phyloP scores from a whole-genome alignment of 208 protist genomes.

The Entamoeba histolytica region DNA sequence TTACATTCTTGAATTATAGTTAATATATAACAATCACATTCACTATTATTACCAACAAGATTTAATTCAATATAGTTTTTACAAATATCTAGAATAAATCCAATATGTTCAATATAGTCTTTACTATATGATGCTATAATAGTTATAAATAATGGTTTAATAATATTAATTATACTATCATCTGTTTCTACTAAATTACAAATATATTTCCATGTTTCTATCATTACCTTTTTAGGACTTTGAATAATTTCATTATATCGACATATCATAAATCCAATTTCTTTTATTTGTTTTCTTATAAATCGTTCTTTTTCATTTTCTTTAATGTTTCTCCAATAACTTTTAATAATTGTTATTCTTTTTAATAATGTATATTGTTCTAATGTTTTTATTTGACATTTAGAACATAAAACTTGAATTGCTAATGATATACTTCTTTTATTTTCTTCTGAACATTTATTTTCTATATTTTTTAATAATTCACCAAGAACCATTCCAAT shows the following conservation, averaged over 20 bases:
- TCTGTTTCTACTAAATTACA: not conserved
- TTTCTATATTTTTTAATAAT: not conserved
- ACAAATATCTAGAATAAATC: not conserved
- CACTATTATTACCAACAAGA: not conserved
- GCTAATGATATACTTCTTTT: not conserved
- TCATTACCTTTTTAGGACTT: not conserved
- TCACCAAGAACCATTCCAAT: not conserved
- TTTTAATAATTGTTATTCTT: not conserved
- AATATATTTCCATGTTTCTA: not conserved
- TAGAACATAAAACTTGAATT: not conserved
- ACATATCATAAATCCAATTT: not conserved
- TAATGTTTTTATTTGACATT: not conserved
- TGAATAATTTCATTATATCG: not conserved
- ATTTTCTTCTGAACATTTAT: not conserved
- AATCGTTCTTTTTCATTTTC: not conserved
- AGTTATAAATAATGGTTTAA: not conserved
- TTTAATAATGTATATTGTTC: not conserved
- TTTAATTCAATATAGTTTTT: not conserved
- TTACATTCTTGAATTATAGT: not conserved
- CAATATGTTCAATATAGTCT: not conserved
- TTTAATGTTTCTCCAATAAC: not conserved
- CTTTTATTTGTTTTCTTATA: not conserved
- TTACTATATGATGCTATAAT: not conserved
- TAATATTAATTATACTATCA: not conserved
- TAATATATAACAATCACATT: not conserved